These are phyloP conservation scores for Hawksworthiomyces lignivorus DNA, from an alignment of 2,329 filamentous ascomycete genomes.

Conservation along the genomic window DNA sequence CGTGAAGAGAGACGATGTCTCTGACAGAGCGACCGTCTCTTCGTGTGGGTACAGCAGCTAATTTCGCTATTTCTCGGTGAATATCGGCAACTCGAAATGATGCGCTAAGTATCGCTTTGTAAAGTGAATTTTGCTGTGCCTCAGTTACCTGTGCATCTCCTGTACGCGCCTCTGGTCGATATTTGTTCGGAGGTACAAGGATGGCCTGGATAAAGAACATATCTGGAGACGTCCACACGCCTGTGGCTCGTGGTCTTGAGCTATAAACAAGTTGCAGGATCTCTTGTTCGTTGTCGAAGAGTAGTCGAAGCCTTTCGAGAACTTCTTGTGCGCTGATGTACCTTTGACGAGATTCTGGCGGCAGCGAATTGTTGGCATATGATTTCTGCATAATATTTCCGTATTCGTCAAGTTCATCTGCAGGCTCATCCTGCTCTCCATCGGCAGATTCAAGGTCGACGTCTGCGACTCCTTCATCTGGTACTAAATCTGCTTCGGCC, in stretches of 20 bases:
- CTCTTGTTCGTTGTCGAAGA: conserved; percentile 84
- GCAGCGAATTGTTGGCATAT: conserved; percentile 17
- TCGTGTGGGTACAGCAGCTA: conserved; percentile 18
- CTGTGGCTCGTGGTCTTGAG: conserved; percentile 54
- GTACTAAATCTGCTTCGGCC: conserved; percentile 31
- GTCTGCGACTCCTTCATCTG: conserved; percentile 65
- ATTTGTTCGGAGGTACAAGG: conserved; percentile 86
- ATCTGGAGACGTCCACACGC: conserved; percentile 57
- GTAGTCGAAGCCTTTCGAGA: conserved; percentile 62
- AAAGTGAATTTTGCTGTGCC: conserved; percentile 78
- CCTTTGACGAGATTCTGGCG: conserved; percentile 33
- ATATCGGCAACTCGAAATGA: conserved; percentile 69
- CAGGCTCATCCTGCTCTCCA: conserved; percentile 24
- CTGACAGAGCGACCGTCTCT: conserved; percentile 26
- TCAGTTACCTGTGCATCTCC: conserved; percentile 78
- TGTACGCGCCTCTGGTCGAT: conserved; percentile 76
- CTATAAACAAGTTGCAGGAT: conserved; percentile 80
- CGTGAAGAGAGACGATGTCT: conserved; percentile 69
- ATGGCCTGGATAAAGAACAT: conserved; percentile 92
- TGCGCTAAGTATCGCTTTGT: conserved; percentile 73
- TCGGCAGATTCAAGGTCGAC: conserved; percentile 41
- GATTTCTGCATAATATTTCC: conserved; percentile 49
- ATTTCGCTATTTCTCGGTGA: conserved; percentile 56
- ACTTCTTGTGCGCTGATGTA: conserved; percentile 83
- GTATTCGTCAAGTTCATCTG: conserved; percentile 41